Base-by-base conservation (phyloP, 805 yeast species). In the Sungouiella thailandica region DNA sequence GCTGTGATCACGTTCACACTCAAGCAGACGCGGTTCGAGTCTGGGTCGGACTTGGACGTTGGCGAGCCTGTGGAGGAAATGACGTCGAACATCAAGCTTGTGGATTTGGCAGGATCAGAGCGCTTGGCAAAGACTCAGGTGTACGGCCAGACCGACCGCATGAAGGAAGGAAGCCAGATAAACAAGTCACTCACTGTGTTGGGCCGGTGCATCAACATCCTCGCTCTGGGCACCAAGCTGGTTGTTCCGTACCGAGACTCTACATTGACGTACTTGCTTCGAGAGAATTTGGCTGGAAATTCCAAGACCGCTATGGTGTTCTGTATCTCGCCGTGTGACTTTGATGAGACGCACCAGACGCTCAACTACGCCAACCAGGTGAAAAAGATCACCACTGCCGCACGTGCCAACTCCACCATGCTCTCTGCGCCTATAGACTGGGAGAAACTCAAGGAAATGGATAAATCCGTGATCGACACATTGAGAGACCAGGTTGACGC, bases 301-400 rank as follows among this genome's bases (percentile, higher is more conserved):
- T 80, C 93, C n/a, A 83, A 82, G 49, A 88, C 95, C 0, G 80
- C 81, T 1, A 77, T 87, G 83, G 72, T 87, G n/a, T 93, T 93
- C 14, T 86, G 94, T 53, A 68, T 87, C 0, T 78, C 94, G 0
- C 94, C 95, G 0, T 67, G 76, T 12, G 90, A 83, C 47, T 80
- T 76, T 53, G 89, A 83, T 14, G 95, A 85, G 48, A 78, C 87
- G 0, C 54, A 78, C 45, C 81, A 84, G 25, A 85, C 95, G 0
- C 59, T 85, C 37, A 65, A 88, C 40, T 85, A 85, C 53, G 94
- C 95, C 1, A 80, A 77, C 14, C 76, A 81, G 37, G 90, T 87
- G 3, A 82, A 83, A 52, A 65, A 67, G 43, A 83, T 85, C 44
- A 72, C 71, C 35, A 80, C 85, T 22, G 57, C 58, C 13, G 95